phyloP scores from a whole-genome alignment of 2,329 filamentous ascomycete genomes.

The Colletotrichum phormii region DNA sequence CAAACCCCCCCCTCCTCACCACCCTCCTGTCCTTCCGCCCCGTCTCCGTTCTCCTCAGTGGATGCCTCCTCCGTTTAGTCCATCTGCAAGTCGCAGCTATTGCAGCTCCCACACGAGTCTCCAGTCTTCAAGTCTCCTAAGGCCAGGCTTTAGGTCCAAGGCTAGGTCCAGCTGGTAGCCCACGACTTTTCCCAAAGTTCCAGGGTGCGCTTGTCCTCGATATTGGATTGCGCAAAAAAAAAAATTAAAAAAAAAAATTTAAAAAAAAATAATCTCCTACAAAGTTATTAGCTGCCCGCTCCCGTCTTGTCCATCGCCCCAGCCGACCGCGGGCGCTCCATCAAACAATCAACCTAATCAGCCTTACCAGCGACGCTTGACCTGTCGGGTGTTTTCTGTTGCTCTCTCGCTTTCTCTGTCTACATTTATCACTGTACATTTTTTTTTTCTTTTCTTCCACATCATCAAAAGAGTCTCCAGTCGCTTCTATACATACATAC shows the following conservation, averaged over 20 bases:
- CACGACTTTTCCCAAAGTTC: slow-evolving; percentile 3
- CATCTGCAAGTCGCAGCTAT: not conserved
- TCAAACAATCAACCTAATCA: slow-evolving; percentile 33
- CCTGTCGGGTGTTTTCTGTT: slow-evolving; percentile 10
- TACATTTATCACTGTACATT: not conserved
- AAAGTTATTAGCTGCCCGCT: slow-evolving; percentile 36
- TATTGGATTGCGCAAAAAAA: slow-evolving; percentile 20
- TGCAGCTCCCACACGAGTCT: not conserved
- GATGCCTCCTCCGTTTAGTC: slow-evolving; percentile 12
- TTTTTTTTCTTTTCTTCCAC: not conserved
- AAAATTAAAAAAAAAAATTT: no score
- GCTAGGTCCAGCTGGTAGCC: not conserved
- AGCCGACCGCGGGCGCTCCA: slow-evolving; percentile 30
- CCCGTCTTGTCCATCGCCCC: slow-evolving; percentile 32
- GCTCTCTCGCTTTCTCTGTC: not conserved
- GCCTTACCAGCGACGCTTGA: slow-evolving; percentile 33
- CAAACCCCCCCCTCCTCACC: not conserved
- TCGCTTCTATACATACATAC: no score
- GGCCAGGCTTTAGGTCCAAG: not conserved
- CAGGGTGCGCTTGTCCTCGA: slow-evolving; percentile 9
- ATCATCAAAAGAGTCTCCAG: no score
- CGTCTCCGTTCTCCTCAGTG: not conserved
- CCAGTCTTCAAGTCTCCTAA: no score
- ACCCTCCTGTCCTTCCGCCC: not conserved
- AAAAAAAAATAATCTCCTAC: slow-evolving; percentile 26